A percentile compares a stretch with the other conserved stretches of the same genome.
Conservation (phyloP, 257 asterid species). For the Verbena officinalis region DNA sequence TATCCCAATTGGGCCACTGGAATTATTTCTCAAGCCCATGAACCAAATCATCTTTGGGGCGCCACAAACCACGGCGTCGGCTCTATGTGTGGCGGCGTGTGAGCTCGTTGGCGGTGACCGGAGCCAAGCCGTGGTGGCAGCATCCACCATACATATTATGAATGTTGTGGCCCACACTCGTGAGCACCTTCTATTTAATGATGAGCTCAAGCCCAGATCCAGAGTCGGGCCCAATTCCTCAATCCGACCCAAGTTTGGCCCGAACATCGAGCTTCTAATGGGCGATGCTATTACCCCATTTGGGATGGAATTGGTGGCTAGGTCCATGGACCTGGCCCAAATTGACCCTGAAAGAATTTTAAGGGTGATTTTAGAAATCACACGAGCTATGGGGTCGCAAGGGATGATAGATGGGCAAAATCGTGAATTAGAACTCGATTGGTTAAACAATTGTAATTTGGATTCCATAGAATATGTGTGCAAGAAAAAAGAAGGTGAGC, state of each 20-base stretch:
- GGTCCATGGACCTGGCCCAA: conserved; percentile 36
- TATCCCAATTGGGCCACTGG: conserved; percentile 55
- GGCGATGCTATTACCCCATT: conserved; percentile 64
- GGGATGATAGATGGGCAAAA: conserved; percentile 56
- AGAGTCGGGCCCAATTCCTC: no score
- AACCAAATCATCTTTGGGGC: conserved; percentile 61
- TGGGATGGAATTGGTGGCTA: conserved; percentile 60
- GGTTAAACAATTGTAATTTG: background rate
- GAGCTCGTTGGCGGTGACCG: conserved; percentile 68
- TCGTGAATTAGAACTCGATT: conserved; percentile 22
- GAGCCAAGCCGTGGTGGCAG: conserved; percentile 58
- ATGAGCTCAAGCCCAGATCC: conserved; percentile 32
- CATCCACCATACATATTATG: conserved; percentile 65
- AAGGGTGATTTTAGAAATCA: conserved; percentile 52
- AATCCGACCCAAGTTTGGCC: conserved; percentile 38
- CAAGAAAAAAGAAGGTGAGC: conserved; percentile 57
- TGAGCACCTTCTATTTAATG: conserved; percentile 49
- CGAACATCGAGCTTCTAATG: conserved; percentile 65
- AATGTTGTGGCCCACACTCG: conserved; percentile 59
- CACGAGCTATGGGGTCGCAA: conserved; percentile 51
- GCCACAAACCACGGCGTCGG: conserved; percentile 59
- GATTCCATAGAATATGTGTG: conserved; percentile 38
- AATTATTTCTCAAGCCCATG: conserved; percentile 72
- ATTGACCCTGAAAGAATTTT: conserved; percentile 37
- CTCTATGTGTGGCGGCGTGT: conserved; percentile 78